Conservation (phyloP, 2,329 filamentous ascomycete genomes). For the Diplodia mutila region DNA sequence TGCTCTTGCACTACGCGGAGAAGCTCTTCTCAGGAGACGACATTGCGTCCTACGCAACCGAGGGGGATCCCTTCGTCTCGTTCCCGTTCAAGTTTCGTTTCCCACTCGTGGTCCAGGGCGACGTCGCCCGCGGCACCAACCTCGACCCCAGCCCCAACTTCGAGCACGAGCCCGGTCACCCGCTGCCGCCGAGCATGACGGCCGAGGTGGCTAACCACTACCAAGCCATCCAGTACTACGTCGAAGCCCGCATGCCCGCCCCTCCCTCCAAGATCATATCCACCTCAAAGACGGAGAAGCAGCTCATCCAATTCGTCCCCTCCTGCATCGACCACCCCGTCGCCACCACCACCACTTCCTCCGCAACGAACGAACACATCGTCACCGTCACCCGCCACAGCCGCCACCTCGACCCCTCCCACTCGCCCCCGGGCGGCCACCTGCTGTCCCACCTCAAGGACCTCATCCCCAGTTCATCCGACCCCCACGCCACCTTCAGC, state of each 20-base stretch:
- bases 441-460: slow-evolving; percentile 27
- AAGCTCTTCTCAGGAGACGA: not conserved
- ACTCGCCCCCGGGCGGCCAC: slow-evolving; percentile 22
- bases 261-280: slow-evolving; percentile 28
- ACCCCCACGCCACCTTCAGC: slow-evolving; percentile 28
- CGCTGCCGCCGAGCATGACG: slow-evolving; percentile 32
- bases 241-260: slow-evolving; percentile 31
- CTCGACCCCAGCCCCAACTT: slow-evolving; percentile 27
- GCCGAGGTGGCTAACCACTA: slow-evolving; percentile 27
- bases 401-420: slow-evolving; percentile 26
- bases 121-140: not conserved
- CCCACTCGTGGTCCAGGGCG: slow-evolving; percentile 30
- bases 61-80: slow-evolving; percentile 21
- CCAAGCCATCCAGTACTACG: slow-evolving; percentile 31
- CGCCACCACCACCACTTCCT: slow-evolving; percentile 5
- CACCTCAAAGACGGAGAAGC: slow-evolving; percentile 29
- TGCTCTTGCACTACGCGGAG: not conserved
- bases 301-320: slow-evolving; percentile 30
- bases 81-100: slow-evolving; percentile 35
- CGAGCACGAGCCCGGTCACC: slow-evolving; percentile 28
- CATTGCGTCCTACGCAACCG: not conserved
- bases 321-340: slow-evolving; percentile 24
- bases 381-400: slow-evolving; percentile 30
- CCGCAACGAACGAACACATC: slow-evolving; percentile 27
- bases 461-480: slow-evolving; percentile 26